phyloP scores from a whole-genome alignment of 257 asterid genomes.

The Nyctanthes arbortristis region DNA sequence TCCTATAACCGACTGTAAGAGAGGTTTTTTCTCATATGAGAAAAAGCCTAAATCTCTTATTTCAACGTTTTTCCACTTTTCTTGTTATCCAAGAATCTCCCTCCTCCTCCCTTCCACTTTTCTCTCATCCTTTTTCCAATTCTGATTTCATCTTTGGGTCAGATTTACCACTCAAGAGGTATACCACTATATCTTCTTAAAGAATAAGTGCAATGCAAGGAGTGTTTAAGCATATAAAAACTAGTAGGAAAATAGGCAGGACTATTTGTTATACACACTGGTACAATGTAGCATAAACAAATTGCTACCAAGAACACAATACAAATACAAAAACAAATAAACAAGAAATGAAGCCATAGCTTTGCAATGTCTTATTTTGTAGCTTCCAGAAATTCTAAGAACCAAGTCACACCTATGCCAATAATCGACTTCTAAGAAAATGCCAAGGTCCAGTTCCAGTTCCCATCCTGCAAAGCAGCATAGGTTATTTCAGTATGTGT shows the following conservation, averaged over 20 bases:
- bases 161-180: no score
- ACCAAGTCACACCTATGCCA: slow-evolving; percentile 8
- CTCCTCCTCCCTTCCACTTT: no score
- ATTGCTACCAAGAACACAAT: background rate
- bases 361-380: background rate
- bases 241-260: background rate
- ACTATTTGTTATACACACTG: background rate
- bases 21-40: no score
- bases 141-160: no score
- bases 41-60: no score
- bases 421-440: slow-evolving; percentile 46
- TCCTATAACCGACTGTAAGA: no score
- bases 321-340: background rate
- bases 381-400: slow-evolving; percentile 18
- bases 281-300: background rate
- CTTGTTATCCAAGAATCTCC: no score
- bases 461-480: slow-evolving; percentile 61
- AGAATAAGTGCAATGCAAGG: no score
- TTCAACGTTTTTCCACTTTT: no score
- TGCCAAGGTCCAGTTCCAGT: slow-evolving; percentile 93
- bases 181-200: no score
- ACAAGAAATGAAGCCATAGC: background rate
- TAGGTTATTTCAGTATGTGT: background rate
- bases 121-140: no score
- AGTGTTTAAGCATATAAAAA: background rate